Percentiles rank a stretch among this genome's conserved stretches.
Evolutionary conservation across 306 rosid species (phyloP).

Genomic region (Cicer arietinum): DNA sequence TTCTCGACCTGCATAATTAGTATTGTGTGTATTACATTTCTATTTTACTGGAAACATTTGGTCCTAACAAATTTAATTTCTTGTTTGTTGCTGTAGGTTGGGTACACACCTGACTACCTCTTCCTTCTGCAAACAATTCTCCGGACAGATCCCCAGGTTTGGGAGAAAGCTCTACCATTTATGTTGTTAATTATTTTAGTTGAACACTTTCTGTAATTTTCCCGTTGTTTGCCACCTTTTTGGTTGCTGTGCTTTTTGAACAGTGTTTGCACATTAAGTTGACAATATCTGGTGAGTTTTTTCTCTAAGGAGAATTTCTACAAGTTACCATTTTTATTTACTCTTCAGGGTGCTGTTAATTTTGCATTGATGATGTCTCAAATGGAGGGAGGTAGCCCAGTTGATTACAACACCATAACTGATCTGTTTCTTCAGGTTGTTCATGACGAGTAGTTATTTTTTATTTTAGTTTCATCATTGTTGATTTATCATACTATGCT

Average conservation of each 20-base stretch:
- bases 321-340: constrained; percentile 39
- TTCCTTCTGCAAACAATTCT: constrained; percentile 98
- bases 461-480: constrained; percentile 30
- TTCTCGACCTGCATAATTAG: constrained; percentile 9
- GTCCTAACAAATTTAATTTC: constrained; percentile 44
- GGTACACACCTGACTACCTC: constrained; percentile 96
- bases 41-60: constrained; percentile 38
- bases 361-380: constrained; percentile 99
- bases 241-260: constrained; percentile 17
- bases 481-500: constrained; percentile 6
- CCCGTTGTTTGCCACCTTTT: constrained; percentile 12
- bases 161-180: constrained; percentile 30
- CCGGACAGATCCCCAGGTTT: constrained; percentile 97
- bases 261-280: constrained; percentile 12
- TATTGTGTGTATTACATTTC: constrained; percentile 7
- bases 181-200: constrained; percentile 30
- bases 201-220: constrained; percentile 31
- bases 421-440: constrained; percentile 98
- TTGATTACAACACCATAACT: constrained; percentile 97
- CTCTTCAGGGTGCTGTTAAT: constrained; percentile 93
- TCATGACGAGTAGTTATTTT: constrained; percentile 28
- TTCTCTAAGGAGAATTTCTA: constrained; percentile 3
- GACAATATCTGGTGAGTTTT: background rate
- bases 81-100: constrained; percentile 70
- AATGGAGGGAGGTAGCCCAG: constrained; percentile 99